Evolutionary conservation across 345 rosid genomes (phyloP), one percentile per base, ranked within the genome.

Genomic region (Cardamine occulta): DNA sequence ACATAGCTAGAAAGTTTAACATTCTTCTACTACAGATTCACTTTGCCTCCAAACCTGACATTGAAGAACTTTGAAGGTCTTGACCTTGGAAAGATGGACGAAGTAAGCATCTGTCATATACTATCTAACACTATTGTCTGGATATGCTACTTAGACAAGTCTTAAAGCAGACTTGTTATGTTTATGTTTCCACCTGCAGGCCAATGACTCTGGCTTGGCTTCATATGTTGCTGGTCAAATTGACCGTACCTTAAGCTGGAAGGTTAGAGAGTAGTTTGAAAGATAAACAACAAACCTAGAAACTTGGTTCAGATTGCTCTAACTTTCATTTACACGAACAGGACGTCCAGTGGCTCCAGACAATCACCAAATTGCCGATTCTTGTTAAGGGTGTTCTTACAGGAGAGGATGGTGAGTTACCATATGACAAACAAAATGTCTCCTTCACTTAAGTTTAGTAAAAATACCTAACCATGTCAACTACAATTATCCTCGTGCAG

Each of bases 31-130:
- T 78, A 21, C 84, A 93, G 97, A 75, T 93, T 93, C 72, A 84
- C 88, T 60, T 68, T 93, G 78, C 98, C 98, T 24, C 89, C 97
- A 60, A 58, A 75, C 80, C 84, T 93, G 87, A 91, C 96, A 73
- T 68, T 93, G 85, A 91, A 93, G 86, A 91, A 93, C 86, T 93
- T 89, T 69, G 97, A 91, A 81, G 98, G 98, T 40, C 79, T 93
- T 68, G 89, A 93, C 83, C 96, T 93, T 35, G 98, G 97, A 66
- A 89, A 87, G 85, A 86, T 93, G 97, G 96, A 88, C 19, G 65
- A 76, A 84, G 98, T 84, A 67, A 68, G 85, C 32, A 48, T 66
- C 39, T 13, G 21, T 66, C 51, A 54, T 31, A 70, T 26, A 29
- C 24, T 13, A 53, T 42, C 32, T 8, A 76, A 5, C 19, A n/a